phyloP scores from a whole-genome alignment of 2,329 filamentous ascomycete genomes.

The Alternaria triticina region DNA sequence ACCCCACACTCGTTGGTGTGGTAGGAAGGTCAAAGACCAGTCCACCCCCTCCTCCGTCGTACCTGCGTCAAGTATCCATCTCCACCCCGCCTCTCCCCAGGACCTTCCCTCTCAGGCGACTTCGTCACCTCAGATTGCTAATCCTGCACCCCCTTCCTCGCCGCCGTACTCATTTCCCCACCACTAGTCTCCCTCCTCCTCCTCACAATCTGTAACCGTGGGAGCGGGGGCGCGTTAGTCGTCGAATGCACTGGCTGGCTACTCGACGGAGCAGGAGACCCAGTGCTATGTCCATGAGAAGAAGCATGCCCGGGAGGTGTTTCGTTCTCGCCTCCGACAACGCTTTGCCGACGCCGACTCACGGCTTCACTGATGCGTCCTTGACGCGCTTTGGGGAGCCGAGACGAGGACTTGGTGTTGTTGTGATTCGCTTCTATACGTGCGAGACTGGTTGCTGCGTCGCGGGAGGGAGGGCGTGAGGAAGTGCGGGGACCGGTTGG shows the following conservation, averaged over 20 bases:
- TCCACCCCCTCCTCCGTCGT: slow-evolving; percentile 21
- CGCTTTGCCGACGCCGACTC: slow-evolving; percentile 32
- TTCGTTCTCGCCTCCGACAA: slow-evolving; percentile 33
- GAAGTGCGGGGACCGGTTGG: slow-evolving; percentile 24
- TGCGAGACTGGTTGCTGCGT: slow-evolving; percentile 32
- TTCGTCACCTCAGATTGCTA: slow-evolving; percentile 12
- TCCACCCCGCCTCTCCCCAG: neutral
- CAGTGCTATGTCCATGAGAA: neutral
- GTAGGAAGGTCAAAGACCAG: slow-evolving; percentile 16
- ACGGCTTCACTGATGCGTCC: slow-evolving; percentile 40
- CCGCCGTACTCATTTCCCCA: slow-evolving; percentile 46
- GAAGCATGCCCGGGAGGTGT: slow-evolving; percentile 10
- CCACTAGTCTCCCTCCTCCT: slow-evolving; percentile 45
- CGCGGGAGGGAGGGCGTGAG: slow-evolving; percentile 38
- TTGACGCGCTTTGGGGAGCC: slow-evolving; percentile 43
- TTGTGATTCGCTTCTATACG: slow-evolving; percentile 31
- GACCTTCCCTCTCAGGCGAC: neutral
- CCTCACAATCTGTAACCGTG: slow-evolving; percentile 42
- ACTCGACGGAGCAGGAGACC: neutral
- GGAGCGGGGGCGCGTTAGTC: slow-evolving; percentile 29
- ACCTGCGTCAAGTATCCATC: slow-evolving; percentile 15
- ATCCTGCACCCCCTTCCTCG: slow-evolving; percentile 16
- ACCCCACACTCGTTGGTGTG: neutral
- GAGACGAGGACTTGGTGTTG: slow-evolving; percentile 18
- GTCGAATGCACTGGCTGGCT: neutral